Evolutionary conservation across 805 yeast genomes (phyloP).

Genomic region (Metschnikowia matae): DNA sequence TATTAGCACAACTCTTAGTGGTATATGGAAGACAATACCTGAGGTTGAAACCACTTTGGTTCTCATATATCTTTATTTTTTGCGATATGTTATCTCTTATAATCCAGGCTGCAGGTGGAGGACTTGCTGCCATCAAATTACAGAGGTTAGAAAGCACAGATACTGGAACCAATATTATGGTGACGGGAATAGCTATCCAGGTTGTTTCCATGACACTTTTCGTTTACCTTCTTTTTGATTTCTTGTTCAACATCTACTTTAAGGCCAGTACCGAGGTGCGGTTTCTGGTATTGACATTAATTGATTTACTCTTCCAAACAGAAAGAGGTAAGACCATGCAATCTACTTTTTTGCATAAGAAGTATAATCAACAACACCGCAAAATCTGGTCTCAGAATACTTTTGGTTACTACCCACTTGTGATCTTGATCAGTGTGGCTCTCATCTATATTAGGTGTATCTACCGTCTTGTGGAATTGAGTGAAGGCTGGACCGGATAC

Average conservation of each 20-base stretch:
- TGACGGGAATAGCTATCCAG: slow-evolving; percentile 76
- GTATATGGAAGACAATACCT: slow-evolving; percentile 48
- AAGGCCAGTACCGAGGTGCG: slow-evolving; percentile 21
- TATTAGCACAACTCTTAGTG: slow-evolving; percentile 62
- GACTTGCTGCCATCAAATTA: slow-evolving; percentile 20
- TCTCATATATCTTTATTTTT: slow-evolving; percentile 59
- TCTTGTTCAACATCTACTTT: slow-evolving; percentile 40
- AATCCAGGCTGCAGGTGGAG: slow-evolving; percentile 33
- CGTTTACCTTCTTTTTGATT: slow-evolving; percentile 44
- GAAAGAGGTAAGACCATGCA: slow-evolving; percentile 17
- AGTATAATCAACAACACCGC: slow-evolving; percentile 33
- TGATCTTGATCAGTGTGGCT: slow-evolving; percentile 44
- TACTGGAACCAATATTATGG: slow-evolving; percentile 63
- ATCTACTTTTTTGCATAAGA: slow-evolving; percentile 17
- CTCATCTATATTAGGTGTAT: slow-evolving; percentile 63
- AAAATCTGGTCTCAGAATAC: slow-evolving; percentile 29
- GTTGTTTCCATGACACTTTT: slow-evolving; percentile 66
- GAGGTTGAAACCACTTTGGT: slow-evolving; percentile 50
- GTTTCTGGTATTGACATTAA: slow-evolving; percentile 23
- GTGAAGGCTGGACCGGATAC: slow-evolving; percentile 68
- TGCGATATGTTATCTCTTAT: slow-evolving; percentile 57
- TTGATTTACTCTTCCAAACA: slow-evolving; percentile 22
- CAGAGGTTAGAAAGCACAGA: slow-evolving; percentile 24
- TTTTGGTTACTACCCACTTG: slow-evolving; percentile 44
- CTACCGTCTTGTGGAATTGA: slow-evolving; percentile 68